Evolutionary conservation across 805 yeast species (phyloP).

Genomic region (Candida silvicultrix): DNA sequence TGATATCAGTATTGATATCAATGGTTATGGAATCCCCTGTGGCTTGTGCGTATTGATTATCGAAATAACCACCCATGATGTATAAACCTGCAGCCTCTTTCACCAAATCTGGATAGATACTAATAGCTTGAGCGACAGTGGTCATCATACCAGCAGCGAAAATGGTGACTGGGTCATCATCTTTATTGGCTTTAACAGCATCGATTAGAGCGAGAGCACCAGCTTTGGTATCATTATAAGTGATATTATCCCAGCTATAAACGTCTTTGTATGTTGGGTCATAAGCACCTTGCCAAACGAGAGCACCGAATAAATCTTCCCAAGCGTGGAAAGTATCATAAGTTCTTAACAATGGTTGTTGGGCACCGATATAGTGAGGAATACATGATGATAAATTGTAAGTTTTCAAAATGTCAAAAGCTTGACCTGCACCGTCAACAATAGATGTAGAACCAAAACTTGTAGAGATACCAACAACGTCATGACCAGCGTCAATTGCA

Average conservation of each 20-base stretch:
- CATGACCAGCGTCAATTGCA: slow-evolving; percentile 33
- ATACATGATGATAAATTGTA: slow-evolving; percentile 31
- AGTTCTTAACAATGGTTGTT: slow-evolving; percentile 31
- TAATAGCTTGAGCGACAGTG: slow-evolving; percentile 38
- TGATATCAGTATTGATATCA: slow-evolving; percentile 37
- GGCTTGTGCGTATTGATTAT: slow-evolving; percentile 32
- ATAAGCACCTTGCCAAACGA: slow-evolving; percentile 38
- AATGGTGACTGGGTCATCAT: slow-evolving; percentile 29
- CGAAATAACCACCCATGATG: slow-evolving; percentile 40
- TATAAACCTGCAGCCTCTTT: slow-evolving; percentile 33
- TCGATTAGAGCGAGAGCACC: slow-evolving; percentile 35
- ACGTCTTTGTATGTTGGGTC: slow-evolving; percentile 26
- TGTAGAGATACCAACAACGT: slow-evolving; percentile 33
- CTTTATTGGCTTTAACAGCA: slow-evolving; percentile 31
- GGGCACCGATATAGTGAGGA: slow-evolving; percentile 32
- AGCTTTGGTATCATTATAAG: slow-evolving; percentile 24
- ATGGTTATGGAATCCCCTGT: slow-evolving; percentile 24
- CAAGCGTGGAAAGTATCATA: slow-evolving; percentile 33
- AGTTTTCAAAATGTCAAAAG: slow-evolving; percentile 22
- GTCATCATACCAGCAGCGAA: slow-evolving; percentile 38
- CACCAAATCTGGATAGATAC: slow-evolving; percentile 32
- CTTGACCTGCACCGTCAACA: slow-evolving; percentile 33
- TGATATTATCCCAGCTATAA: slow-evolving; percentile 27
- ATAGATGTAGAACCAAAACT: slow-evolving; percentile 33
- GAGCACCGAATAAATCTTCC: slow-evolving; percentile 31